Evolutionary conservation across 2,329 filamentous ascomycete species (phyloP).

Genomic region (Magnaporthiopsis rhizophila): DNA sequence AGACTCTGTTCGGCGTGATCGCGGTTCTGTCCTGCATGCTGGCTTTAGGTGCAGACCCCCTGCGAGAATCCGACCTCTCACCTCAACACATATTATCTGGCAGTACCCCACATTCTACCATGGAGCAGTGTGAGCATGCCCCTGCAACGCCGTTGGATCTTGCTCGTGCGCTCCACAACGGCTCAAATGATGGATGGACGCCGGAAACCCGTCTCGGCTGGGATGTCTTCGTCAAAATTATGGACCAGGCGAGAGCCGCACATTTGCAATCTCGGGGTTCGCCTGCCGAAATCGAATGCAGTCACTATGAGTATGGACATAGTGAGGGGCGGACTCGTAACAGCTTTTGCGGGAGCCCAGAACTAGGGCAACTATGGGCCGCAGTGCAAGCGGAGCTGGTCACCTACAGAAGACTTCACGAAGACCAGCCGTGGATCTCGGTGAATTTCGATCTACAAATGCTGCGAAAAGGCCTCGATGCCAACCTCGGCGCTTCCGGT

Average conservation of each 20-base stretch:
- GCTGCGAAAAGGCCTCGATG: background rate
- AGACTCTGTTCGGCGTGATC: conserved; percentile 8
- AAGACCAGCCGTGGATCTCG: conserved; percentile 4
- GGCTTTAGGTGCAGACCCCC: background rate
- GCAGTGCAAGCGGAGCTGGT: conserved; percentile 7
- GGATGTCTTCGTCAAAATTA: background rate
- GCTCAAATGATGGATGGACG: background rate
- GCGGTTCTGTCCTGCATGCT: conserved; percentile 7
- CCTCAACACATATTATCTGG: too few relatives aligned
- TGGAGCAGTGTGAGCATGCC: background rate
- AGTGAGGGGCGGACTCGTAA: too few relatives aligned
- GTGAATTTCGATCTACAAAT: background rate
- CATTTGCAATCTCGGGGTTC: too few relatives aligned
- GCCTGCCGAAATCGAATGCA: too few relatives aligned
- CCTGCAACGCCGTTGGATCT: background rate
- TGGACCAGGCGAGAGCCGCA: too few relatives aligned
- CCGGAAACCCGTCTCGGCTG: conserved; percentile 4
- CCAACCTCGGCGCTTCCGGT: background rate
- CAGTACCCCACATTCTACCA: background rate
- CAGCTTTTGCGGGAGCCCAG: background rate
- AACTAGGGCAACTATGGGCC: conserved; percentile 7
- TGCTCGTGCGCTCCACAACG: background rate
- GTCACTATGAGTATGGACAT: too few relatives aligned
- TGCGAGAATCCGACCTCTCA: background rate
- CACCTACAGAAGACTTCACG: conserved; percentile 5